Base-by-base conservation (phyloP, 495 filamentous ascomycete genomes). In the Hypoxylon subgilvum region DNA sequence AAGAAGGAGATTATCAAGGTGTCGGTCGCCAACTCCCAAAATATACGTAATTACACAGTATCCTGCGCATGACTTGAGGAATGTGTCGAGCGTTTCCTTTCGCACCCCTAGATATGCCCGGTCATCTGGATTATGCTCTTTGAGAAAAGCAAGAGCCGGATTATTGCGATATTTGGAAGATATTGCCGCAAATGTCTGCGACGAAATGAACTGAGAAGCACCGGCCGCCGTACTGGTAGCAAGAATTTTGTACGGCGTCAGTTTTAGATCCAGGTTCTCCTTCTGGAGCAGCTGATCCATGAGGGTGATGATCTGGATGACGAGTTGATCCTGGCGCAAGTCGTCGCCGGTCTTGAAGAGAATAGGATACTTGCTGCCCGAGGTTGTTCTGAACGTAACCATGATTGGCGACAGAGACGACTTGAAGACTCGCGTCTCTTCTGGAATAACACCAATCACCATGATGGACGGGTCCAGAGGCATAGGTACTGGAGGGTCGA, bases 1-100 rank as follows among this genome's bases (percentile, higher is more conserved):
- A 6, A 99, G 82, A 27, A 97, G 86, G 4, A 99, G 83, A 69
- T 99, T 99, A 68, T 99, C 94, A 8, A 97, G 82, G 72, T 99
- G 94, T 0, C 94, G 86, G 69, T 99, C 94, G 32, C 94, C 94
- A 21, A 99, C 94, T 22, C 94, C 94, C n/a, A 99, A 86, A 28
- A 99, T 86, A 73, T 97, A 99, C 0, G 94, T 99, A 67, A 99
- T 97, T 14, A 99, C 94, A 70, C 95, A 97, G 74, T 99, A 99
- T 18, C 94, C 94, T 1, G 94, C 94, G 67, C 94, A 96, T 13
- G 90, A 95, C 67, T 92, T 96, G 70, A 97, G 84, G 69, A 95
- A 99, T 9, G 88, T 96, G 58, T 99, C 94, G 81, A 97, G 89
- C 0, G 91, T 86, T 46, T 96, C 92, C 65, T 92, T 91, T 40